Evolutionary conservation across 345 rosid species (phyloP).

Genomic region (Abelmoschus esculentus): DNA sequence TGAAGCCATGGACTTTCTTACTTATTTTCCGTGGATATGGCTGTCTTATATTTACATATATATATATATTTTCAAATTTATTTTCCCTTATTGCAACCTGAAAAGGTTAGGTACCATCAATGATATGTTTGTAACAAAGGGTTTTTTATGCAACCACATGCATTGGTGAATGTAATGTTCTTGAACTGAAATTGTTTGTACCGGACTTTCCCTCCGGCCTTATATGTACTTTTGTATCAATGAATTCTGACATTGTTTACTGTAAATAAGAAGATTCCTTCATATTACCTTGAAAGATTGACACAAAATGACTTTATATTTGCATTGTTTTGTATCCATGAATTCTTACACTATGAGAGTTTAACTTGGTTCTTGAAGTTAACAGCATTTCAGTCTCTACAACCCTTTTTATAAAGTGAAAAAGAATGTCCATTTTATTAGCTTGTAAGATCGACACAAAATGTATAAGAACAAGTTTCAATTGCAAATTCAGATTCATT

Average conservation of each 20-base stretch:
- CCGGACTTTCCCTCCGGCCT: not conserved
- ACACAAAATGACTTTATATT: too few relatives aligned
- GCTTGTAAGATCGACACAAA: not conserved
- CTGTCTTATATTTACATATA: too few relatives aligned
- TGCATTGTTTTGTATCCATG: too few relatives aligned
- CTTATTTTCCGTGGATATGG: not conserved
- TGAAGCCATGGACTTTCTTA: conserved; percentile 8
- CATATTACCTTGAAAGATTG: too few relatives aligned
- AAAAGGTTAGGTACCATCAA: not conserved
- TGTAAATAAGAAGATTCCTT: not conserved
- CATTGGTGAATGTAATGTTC: not conserved
- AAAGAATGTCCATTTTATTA: not conserved
- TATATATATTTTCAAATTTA: too few relatives aligned
- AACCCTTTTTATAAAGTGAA: too few relatives aligned
- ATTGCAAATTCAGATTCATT: not conserved
- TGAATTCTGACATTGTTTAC: not conserved
- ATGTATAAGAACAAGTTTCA: not conserved
- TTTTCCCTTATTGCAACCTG: not conserved
- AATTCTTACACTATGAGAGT: too few relatives aligned
- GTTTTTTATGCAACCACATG: conserved; percentile 14
- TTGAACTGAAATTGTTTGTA: not conserved
- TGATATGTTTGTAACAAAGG: not conserved
- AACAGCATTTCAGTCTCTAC: too few relatives aligned
- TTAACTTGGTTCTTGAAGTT: too few relatives aligned
- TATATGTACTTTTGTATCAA: not conserved